Evolutionary conservation across 2,329 filamentous ascomycete genomes (phyloP).

Genomic region (Clonostachys solani): DNA sequence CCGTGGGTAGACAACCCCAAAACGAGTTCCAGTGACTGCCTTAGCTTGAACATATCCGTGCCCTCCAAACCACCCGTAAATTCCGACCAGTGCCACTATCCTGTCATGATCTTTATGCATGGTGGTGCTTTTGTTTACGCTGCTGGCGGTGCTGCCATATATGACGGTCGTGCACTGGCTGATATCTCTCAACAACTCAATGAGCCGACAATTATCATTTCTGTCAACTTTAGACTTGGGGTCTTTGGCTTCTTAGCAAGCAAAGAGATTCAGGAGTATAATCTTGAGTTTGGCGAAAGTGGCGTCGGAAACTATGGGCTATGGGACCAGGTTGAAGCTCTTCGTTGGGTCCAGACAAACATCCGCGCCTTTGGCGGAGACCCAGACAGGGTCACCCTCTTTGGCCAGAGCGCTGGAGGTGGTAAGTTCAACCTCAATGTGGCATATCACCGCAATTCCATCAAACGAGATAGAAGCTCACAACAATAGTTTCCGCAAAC

Average conservation of each 20-base stretch:
- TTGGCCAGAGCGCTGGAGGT: constrained; percentile 22
- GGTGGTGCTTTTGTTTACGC: constrained; percentile 6
- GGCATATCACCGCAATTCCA: background rate
- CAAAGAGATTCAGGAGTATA: constrained; percentile 4
- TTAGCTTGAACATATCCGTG: constrained; percentile 21
- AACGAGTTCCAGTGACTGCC: constrained; percentile 13
- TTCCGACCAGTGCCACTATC: constrained; percentile 13
- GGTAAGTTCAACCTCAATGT: background rate
- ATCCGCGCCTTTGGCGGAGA: constrained; percentile 46
- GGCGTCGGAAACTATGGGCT: constrained; percentile 10
- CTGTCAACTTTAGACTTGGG: constrained; percentile 29
- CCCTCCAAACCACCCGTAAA: constrained; percentile 16
- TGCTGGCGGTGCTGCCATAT: constrained; percentile 3
- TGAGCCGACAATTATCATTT: constrained; percentile 23
- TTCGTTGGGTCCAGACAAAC: constrained; percentile 48
- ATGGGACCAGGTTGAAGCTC: constrained; percentile 17
- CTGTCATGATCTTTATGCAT: constrained; percentile 18
- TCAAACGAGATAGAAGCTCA: background rate
- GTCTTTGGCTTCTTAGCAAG: constrained; percentile 6
- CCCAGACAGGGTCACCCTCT: constrained; percentile 38
- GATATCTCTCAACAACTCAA: background rate
- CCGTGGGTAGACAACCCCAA: constrained; percentile 3
- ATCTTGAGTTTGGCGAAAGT: constrained; percentile 2
- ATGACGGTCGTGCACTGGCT: constrained; percentile 4
- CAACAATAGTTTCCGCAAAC: background rate